Evolutionary conservation across 345 rosid genomes (phyloP), one percentile per base, ranked within the genome.

Genomic region (Kernera saxatilis): DNA sequence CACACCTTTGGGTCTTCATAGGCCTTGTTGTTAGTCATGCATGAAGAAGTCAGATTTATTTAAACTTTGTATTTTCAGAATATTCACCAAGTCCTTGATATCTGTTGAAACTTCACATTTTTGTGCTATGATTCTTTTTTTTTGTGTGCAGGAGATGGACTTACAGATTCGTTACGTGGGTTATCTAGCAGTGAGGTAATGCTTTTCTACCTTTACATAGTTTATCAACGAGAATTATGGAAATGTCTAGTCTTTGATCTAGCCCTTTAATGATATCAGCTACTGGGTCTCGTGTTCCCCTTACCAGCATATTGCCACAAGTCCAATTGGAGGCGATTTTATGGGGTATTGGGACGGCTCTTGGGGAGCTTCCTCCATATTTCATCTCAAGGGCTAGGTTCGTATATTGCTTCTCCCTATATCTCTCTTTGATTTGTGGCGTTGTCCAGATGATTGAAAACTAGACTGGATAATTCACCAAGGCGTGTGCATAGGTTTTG

Each of bases 281-380:
- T 40, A 76, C 88, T 43, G 95, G 96, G 2, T 77, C 85, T 22
- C 85, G 90, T 77, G 88, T 94, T 53, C 99, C 99, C 1, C 85
- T 94, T 53, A 78, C 89, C 68, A 91, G 96, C 83, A 79, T 60
- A 51, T 12, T 76, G 46, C 71, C 86, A 80, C 91, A 95, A 80
- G 85, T 95, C 39, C 98, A 95, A 70, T 1, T 92, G 23, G 99
- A 95, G 79, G 97, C 94, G 41, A 65, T 90, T 67, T 72, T 95
- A 48, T 95, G 99, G 99, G 99, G 99, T 35, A 14, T 95, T 56
- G 99, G 99, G 71, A 95, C 99, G 21, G 98, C 98, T 37, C 96
- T 95, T 41, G 99, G 99, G 48, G 99, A 95, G 81, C 98, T 95
- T 82, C 99, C 99, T 81, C 99, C 99, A 26, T 95, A 92, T 89